Percentiles rank a stretch among this genome's conserved stretches.
Conservation (phyloP, 2,329 filamentous ascomycete genomes). For the Zymoseptoria brevis region DNA sequence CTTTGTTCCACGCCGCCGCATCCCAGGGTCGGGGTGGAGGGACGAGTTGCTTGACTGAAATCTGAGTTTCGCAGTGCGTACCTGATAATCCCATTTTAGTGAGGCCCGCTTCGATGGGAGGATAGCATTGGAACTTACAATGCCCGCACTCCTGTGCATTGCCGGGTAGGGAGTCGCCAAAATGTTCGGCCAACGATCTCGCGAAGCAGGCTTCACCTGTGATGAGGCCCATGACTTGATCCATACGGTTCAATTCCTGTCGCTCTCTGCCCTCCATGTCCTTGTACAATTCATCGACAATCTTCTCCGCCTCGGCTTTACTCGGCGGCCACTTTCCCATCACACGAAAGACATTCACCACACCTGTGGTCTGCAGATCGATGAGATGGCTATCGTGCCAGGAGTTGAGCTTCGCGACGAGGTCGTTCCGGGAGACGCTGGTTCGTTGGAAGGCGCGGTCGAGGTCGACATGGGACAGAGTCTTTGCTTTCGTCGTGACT, state of each 20-base stretch:
- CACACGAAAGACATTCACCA: slow-evolving; percentile 49
- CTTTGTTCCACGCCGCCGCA: slow-evolving; percentile 31
- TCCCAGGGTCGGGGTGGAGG: slow-evolving; percentile 36
- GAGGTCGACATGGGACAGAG: slow-evolving; percentile 44
- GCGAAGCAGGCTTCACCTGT: slow-evolving; percentile 48
- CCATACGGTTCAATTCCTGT: slow-evolving; percentile 46
- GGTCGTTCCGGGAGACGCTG: slow-evolving; percentile 37
- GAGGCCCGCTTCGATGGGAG: background rate
- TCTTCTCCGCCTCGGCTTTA: slow-evolving; percentile 34
- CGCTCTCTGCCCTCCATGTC: slow-evolving; percentile 46
- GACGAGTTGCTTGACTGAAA: slow-evolving; percentile 31
- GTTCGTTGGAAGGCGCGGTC: slow-evolving; percentile 30
- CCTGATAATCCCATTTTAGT: background rate
- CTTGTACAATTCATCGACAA: slow-evolving; percentile 43
- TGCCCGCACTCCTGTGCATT: slow-evolving; percentile 45
- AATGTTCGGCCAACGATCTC: slow-evolving; percentile 46
- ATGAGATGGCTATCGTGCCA: slow-evolving; percentile 46
- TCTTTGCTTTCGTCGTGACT: slow-evolving; percentile 35
- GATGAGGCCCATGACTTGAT: slow-evolving; percentile 47
- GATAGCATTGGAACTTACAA: slow-evolving; percentile 4
- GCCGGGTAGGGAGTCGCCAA: slow-evolving; percentile 46
- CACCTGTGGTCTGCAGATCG: slow-evolving; percentile 44
- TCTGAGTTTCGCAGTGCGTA: slow-evolving; percentile 38
- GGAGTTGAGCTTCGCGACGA: slow-evolving; percentile 49
- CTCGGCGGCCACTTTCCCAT: slow-evolving; percentile 40